Evolutionary conservation across 192 early-diverging fungal genomes (phyloP), one percentile per base, ranked within the genome.

Genomic region (Jimgerdemannia lactiflua): DNA sequence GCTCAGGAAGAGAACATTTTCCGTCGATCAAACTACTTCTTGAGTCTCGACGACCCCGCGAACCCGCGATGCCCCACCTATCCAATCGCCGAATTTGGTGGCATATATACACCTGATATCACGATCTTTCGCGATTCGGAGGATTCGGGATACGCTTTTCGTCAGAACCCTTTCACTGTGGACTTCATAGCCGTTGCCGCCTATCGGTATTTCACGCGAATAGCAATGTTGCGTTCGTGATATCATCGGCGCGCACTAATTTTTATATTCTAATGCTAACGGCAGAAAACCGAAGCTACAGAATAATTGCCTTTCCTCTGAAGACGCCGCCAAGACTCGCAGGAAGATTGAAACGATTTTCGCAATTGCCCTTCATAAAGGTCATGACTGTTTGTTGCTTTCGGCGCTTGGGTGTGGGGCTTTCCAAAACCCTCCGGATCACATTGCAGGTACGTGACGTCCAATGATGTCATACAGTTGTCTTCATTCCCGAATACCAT

Each of bases 351-450:
- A 83, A 71, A 78, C 80, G 3, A 83, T 83, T 43, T 49, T 86
- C 69, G 80, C 81, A 64, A 83, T 83, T 77, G 82, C 82, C 10
- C 82, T 82, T 19, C 78, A 83, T 75, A 80, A 86, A 75, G 84
- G 84, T 49, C 82, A 83, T 74, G 74, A 83, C 72, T 79, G 79
- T 0, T 77, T 83, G 64, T 79, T 83, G 14, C 81, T 86, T 8
- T 82, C 82, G 39, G 84, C 82, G 40, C 84, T 83, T 79, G 84
- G 84, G 54, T 86, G 84, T 77, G 77, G 78, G 41, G 84, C 78
- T 8, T 70, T 74, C 63, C 42, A 69, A 14, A 78, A 81, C 3
- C 76, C 79, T n/a, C 42, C 64, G 17, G 77, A 78, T 73, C 75
- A 84, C 64, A 76, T 86, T 71, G 82, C 84, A 2, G 74, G 49